Evolutionary conservation across 2,329 filamentous ascomycete genomes (phyloP).

Genomic region (Aureobasidium sp.): DNA sequence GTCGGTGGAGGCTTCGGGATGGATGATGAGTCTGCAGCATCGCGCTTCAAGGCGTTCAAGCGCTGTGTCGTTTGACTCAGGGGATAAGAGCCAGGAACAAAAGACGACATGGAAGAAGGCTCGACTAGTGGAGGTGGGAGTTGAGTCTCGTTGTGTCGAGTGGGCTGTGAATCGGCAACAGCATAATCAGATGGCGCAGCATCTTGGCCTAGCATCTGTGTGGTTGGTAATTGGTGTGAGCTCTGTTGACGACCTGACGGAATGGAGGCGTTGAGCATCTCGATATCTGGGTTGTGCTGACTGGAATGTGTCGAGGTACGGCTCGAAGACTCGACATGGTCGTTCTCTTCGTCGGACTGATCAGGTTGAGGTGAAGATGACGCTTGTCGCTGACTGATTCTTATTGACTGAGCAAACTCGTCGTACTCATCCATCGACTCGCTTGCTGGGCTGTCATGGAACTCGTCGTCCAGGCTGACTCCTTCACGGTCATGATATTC

Average conservation of each 20-base stretch:
- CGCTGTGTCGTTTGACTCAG: slow-evolving; percentile 16
- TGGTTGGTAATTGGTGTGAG: not conserved
- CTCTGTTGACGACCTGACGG: not conserved
- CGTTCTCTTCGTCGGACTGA: not conserved
- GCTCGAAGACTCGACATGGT: not conserved
- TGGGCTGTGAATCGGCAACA: slow-evolving; percentile 38
- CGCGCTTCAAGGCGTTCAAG: not conserved
- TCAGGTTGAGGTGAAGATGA: not conserved
- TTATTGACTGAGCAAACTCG: slow-evolving; percentile 25
- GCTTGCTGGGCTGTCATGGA: not conserved
- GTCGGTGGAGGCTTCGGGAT: slow-evolving; percentile 16
- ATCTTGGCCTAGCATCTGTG: not conserved
- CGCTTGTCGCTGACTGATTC: slow-evolving; percentile 21
- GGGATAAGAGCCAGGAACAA: slow-evolving; percentile 28
- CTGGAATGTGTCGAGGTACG: not conserved
- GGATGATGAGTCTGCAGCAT: slow-evolving; percentile 14
- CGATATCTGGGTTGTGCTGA: not conserved
- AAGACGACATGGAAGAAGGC: slow-evolving; percentile 27
- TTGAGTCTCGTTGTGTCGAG: slow-evolving; percentile 19
- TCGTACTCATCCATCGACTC: slow-evolving; percentile 28
- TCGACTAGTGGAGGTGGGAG: slow-evolving; percentile 24
- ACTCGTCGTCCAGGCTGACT: slow-evolving; percentile 11
- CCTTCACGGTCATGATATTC: slow-evolving; percentile 12
- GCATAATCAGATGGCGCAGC: slow-evolving; percentile 23
- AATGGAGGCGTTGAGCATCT: not conserved